Conservation (phyloP, 139 green algal species). For the Penium margaritaceum region DNA sequence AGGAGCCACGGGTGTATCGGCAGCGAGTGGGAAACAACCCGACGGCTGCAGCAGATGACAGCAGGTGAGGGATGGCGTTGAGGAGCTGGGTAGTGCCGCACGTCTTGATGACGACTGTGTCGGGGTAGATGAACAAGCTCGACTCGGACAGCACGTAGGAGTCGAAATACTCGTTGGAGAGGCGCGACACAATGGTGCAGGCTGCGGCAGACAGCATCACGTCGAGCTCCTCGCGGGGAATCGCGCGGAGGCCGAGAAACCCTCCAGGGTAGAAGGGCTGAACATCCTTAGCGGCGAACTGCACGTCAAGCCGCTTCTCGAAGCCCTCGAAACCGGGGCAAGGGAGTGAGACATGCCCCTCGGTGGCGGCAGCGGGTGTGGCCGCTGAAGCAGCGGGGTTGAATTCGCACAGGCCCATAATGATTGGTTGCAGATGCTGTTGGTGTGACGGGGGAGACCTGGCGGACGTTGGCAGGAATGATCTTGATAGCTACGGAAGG, state of each 20-base stretch:
- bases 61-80: conserved; percentile 63
- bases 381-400: too few species aligned
- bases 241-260: conserved; percentile 29
- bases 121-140: conserved; percentile 88
- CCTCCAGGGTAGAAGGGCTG: too few species aligned
- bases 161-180: conserved; percentile 73
- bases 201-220: conserved; percentile 56
- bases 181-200: conserved; percentile 86
- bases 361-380: too few species aligned
- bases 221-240: conserved; percentile 40
- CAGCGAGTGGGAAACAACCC: conserved; percentile 56
- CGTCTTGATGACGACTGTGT: conserved; percentile 90
- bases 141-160: conserved; percentile 95
- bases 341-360: too few species aligned
- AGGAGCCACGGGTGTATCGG: conserved; percentile 85
- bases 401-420: too few species aligned
- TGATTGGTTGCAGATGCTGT: too few species aligned
- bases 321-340: conserved; percentile 45
- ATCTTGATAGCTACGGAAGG: too few species aligned
- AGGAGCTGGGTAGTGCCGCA: conserved; percentile 88
- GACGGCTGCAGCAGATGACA: conserved; percentile 62
- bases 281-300: conserved; percentile 26
- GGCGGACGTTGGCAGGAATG: too few species aligned
- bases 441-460: too few species aligned
- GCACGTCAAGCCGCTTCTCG: conserved; percentile 45